These are phyloP conservation scores for Mucor velutinosus DNA, from an alignment of 371 early-diverging fungal species.

Conservation along the genomic window DNA sequence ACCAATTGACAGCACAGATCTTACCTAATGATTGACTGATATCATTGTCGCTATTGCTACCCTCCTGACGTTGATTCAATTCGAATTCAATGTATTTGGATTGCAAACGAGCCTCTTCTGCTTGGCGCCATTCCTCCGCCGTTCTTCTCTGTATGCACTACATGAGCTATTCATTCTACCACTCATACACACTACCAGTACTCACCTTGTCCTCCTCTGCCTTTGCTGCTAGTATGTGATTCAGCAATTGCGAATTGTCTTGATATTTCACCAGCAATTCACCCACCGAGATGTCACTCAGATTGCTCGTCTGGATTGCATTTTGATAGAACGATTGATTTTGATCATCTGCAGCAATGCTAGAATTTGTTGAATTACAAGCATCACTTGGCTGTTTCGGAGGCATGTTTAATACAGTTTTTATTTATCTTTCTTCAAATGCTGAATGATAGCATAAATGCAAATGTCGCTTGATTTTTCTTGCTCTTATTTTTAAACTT, in stretches of 20 bases:
- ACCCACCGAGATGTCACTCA: constrained; percentile 10
- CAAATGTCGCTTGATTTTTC: not conserved
- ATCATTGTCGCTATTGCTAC: not conserved
- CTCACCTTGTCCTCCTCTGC: constrained; percentile 29
- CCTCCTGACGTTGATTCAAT: constrained; percentile 14
- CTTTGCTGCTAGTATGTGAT: constrained; percentile 27
- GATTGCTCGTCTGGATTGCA: not conserved
- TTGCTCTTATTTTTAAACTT: not conserved
- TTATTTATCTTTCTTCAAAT: not conserved
- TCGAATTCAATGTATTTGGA: constrained; percentile 29
- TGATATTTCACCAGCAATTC: constrained; percentile 22
- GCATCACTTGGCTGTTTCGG: constrained; percentile 9
- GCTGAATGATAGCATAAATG: not conserved
- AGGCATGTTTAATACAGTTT: constrained; percentile 6
- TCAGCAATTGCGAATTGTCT: constrained; percentile 18
- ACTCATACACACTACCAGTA: not conserved
- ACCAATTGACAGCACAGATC: not conserved
- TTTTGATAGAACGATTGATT: not conserved
- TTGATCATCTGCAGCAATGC: constrained; percentile 1
- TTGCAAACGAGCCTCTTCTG: constrained; percentile 31
- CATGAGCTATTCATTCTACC: not conserved
- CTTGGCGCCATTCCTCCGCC: constrained; percentile 30
- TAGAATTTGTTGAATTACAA: not conserved
- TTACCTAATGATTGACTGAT: not conserved
- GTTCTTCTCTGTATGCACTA: constrained; percentile 20